A percentile compares a stretch with the other conserved stretches of the same genome.
Conservation (phyloP, 2,329 filamentous ascomycete genomes). For the Hymenoscyphus albidus region DNA sequence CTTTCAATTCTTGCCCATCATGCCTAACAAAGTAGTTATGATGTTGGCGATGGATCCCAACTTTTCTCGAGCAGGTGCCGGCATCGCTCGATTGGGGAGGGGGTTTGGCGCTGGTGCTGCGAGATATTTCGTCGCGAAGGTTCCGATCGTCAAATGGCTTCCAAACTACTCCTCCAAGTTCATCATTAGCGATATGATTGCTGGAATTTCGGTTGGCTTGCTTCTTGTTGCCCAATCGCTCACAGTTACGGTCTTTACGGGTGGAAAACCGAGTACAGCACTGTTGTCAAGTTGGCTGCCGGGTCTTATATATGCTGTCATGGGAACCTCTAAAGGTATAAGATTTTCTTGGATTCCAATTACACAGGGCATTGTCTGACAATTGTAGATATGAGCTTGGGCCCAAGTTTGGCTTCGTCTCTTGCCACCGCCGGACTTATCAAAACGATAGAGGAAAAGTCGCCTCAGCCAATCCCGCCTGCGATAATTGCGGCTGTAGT, state of each 20-base stretch:
- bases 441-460: constrained; percentile 41
- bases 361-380: constrained; percentile 4
- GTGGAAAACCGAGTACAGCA: constrained; percentile 57
- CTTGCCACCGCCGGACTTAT: constrained; percentile 60
- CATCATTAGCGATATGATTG: constrained; percentile 58
- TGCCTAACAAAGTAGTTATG: neutral
- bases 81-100: constrained; percentile 14
- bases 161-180: constrained; percentile 58
- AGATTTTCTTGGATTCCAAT: constrained; percentile 23
- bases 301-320: constrained; percentile 52
- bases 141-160: constrained; percentile 59
- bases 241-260: constrained; percentile 58
- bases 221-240: constrained; percentile 59
- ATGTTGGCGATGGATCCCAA: constrained; percentile 16
- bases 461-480: constrained; percentile 44
- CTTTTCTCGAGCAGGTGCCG: constrained; percentile 16
- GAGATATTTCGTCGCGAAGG: constrained; percentile 57
- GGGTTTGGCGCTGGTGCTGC: constrained; percentile 40
- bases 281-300: constrained; percentile 58
- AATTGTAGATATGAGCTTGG: constrained; percentile 51
- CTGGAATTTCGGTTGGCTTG: constrained; percentile 56
- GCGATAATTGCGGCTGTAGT: constrained; percentile 57
- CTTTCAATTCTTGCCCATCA: neutral
- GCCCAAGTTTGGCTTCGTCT: constrained; percentile 62
- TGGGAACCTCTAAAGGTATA: constrained; percentile 58